Evolutionary conservation across 83 land plant species (phyloP).

Genomic region (Picea abies): DNA sequence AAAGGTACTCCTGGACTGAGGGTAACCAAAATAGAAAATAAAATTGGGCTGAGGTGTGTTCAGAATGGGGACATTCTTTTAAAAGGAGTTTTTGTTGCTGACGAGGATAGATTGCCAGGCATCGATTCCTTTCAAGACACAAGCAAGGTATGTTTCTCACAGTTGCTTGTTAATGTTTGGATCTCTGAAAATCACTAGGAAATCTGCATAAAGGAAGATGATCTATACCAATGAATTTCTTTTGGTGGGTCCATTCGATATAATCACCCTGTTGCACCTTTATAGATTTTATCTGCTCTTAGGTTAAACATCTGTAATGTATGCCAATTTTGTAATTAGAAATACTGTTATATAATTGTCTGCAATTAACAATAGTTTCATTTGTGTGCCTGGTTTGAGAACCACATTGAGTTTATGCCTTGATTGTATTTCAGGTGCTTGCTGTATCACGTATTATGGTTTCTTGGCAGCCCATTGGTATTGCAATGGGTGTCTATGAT

Average conservation of each 20-base stretch:
- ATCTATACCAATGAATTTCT: too few relatives aligned
- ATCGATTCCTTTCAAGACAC: slow-evolving; percentile 30
- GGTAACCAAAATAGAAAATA: slow-evolving; percentile 87
- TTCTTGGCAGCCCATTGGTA: slow-evolving; percentile 96
- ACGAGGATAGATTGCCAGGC: too few relatives aligned
- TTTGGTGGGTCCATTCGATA: too few relatives aligned
- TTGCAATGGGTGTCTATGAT: slow-evolving; percentile 75
- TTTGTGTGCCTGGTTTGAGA: neutral
- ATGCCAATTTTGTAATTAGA: neutral
- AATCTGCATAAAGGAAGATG: too few relatives aligned
- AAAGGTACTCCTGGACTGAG: slow-evolving; percentile 75
- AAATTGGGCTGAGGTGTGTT: slow-evolving; percentile 84
- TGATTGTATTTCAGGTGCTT: slow-evolving; percentile 54
- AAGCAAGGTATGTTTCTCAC: slow-evolving; percentile 75
- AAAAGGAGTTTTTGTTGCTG: slow-evolving; percentile 26
- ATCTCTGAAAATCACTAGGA: slow-evolving; percentile 19
- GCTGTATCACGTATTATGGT: slow-evolving; percentile 94
- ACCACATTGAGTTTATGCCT: neutral
- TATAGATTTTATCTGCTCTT: too few relatives aligned
- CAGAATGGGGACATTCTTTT: slow-evolving; percentile 94
- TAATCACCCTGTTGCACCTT: too few relatives aligned
- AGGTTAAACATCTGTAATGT: neutral
- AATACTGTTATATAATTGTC: too few relatives aligned
- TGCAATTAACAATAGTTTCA: too few relatives aligned
- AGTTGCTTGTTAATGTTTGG: slow-evolving; percentile 81